Evolutionary conservation across 169 alveolate genomes (phyloP), one percentile per base, ranked within the genome.

Genomic region (Neospora caninum): DNA sequence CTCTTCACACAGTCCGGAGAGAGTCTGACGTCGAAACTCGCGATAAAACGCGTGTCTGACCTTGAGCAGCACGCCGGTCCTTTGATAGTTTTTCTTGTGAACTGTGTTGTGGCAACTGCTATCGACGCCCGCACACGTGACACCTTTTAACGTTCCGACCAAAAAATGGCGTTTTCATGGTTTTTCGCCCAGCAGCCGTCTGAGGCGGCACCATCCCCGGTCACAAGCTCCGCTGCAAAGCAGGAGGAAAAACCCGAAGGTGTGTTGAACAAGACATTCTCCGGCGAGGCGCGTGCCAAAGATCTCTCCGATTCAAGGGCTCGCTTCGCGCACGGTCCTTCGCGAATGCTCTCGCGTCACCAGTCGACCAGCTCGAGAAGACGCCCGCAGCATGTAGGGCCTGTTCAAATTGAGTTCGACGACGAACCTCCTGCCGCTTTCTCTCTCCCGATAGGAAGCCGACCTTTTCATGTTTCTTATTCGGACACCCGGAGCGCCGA

Each of bases 401-500:
- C 86, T 29, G 86, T 78, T 20, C 39, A 38, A 78, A 78, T 78
- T n/a, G 86, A 78, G 22, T 78, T 78, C 42, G 86, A 78, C 45
- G 86, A 78, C 22, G 86, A 78, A 78, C 39, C 86, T 7, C 22
- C 41, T 4, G 39, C 39, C 86, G 27, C 45, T 38, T 36, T n/a
- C 18, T 78, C n/a, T n/a, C n/a, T n/a, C n/a, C 39, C 86, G 9
- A 38, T n/a, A n/a, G 2, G 43, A 4, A 25, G 9, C 39, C 49
- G 22, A 7, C 86, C 22, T 78, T 29, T n/a, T 29, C 86, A 78
- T 38, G 43, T 2, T 78, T 38, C 39, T n/a, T n/a, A 1, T n/a
- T 18, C 49, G 45, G 22, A 13, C 39, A 18, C 86, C n/a, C n/a
- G n/a, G 45, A 4, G n/a, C 2, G 7, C 39, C 43, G 39, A 43